These are phyloP conservation scores for Metschnikowia aberdeeniae DNA, from an alignment of 805 yeast species.

Conservation along the genomic window DNA sequence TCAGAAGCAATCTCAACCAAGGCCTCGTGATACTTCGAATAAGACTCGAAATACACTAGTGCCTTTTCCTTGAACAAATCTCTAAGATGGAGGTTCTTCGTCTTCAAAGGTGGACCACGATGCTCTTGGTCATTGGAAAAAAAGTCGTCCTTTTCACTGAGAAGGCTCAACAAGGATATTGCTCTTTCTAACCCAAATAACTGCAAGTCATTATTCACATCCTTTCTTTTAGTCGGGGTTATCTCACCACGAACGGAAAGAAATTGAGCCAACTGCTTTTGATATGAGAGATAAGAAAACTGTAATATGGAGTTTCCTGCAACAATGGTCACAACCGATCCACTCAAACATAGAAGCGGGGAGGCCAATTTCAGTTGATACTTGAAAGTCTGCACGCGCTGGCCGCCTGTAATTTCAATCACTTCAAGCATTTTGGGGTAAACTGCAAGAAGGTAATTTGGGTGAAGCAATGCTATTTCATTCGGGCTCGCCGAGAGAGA, in stretches of 20 bases:
- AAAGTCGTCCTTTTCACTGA: slow-evolving; percentile 23
- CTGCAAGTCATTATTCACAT: slow-evolving; percentile 27
- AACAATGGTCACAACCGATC: slow-evolving; percentile 16
- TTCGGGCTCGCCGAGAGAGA: slow-evolving; percentile 26
- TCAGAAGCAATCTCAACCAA: slow-evolving; percentile 38
- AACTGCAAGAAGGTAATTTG: slow-evolving; percentile 31
- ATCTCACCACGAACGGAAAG: slow-evolving; percentile 20
- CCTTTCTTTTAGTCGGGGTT: slow-evolving; percentile 14
- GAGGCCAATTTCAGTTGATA: slow-evolving; percentile 29
- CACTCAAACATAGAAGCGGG: slow-evolving; percentile 17
- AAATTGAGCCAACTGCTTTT: slow-evolving; percentile 36
- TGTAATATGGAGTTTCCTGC: slow-evolving; percentile 30
- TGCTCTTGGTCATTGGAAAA: slow-evolving; percentile 17
- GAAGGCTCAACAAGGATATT: slow-evolving; percentile 26
- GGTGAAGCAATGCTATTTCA: slow-evolving; percentile 24
- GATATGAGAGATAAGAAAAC: slow-evolving; percentile 25
- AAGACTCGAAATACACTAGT: slow-evolving; percentile 28
- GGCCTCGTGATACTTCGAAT: slow-evolving; percentile 34
- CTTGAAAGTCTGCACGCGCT: slow-evolving; percentile 29
- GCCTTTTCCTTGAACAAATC: slow-evolving; percentile 34
- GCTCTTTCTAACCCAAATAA: slow-evolving; percentile 33
- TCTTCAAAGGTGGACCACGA: slow-evolving; percentile 19
- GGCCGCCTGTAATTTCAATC: slow-evolving; percentile 33
- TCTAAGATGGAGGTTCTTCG: slow-evolving; percentile 32
- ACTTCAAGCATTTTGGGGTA: slow-evolving; percentile 33